These are phyloP conservation scores for Pisolithus sp. DNA, from an alignment of 768 basidiomycete genomes.

Conservation along the genomic window DNA sequence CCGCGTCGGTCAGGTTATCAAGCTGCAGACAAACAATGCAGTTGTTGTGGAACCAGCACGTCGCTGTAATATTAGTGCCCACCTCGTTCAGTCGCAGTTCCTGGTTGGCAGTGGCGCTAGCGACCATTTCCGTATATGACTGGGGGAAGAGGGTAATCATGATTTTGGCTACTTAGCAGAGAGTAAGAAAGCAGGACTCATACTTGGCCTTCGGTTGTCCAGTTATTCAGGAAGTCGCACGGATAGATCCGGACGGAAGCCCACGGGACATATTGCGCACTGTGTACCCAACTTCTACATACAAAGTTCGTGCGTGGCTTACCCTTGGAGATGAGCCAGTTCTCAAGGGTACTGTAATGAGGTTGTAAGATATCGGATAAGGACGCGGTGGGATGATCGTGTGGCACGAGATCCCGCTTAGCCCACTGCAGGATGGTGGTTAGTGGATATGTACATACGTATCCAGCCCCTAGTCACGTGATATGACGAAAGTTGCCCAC, in stretches of 20 bases:
- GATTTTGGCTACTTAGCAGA: slow-evolving; percentile 5
- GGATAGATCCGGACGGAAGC: slow-evolving; percentile 13
- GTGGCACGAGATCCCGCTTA: no score
- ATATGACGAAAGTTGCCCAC: slow-evolving; percentile 20
- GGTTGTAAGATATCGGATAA: neutral
- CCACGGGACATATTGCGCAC: slow-evolving; percentile 5
- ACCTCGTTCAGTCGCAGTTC: slow-evolving; percentile 35
- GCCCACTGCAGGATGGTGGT: neutral
- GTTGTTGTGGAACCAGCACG: no score
- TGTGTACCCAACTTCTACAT: neutral
- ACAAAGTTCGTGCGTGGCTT: neutral
- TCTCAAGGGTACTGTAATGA: neutral
- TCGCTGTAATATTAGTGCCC: slow-evolving; percentile 6
- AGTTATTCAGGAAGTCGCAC: slow-evolving; percentile 5
- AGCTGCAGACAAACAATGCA: slow-evolving; percentile 29
- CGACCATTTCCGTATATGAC: slow-evolving; percentile 2
- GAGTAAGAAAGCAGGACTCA: slow-evolving; percentile 6
- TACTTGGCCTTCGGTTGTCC: slow-evolving; percentile 7
- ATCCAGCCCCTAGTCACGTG: slow-evolving; percentile 15
- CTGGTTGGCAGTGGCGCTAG: slow-evolving; percentile 8
- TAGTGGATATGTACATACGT: no score
- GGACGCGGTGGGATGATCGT: no score
- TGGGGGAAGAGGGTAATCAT: slow-evolving; percentile 28
- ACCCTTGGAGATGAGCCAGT: neutral
- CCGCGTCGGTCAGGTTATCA: slow-evolving; percentile 47